These are phyloP conservation scores for Hanseniaspora nectarophila DNA, from an alignment of 805 yeast genomes.

Conservation along the genomic window DNA sequence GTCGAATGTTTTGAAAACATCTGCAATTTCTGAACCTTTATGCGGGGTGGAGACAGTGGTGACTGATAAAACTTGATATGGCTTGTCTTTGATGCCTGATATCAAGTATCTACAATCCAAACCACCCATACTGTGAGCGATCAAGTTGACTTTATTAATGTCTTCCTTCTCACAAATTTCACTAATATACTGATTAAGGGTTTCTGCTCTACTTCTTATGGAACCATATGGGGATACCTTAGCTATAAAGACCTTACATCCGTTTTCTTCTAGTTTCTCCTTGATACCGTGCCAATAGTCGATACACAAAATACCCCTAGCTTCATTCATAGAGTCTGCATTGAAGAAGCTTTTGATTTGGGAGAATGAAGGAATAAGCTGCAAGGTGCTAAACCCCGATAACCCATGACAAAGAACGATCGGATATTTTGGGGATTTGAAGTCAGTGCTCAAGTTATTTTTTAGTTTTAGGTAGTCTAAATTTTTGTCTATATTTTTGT, in stretches of 20 bases:
- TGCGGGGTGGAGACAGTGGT: conserved; percentile 88
- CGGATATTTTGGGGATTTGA: conserved; percentile 55
- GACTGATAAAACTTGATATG: conserved; percentile 54
- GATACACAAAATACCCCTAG: conserved; percentile 28
- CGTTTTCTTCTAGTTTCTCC: conserved; percentile 45
- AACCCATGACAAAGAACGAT: conserved; percentile 78
- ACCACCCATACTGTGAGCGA: conserved; percentile 94
- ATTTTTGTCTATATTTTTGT: neutral
- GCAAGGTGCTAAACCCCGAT: conserved; percentile 59
- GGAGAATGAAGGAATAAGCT: conserved; percentile 34
- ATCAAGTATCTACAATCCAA: conserved; percentile 71
- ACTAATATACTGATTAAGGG: conserved; percentile 41
- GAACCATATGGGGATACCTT: conserved; percentile 75
- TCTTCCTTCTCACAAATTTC: conserved; percentile 18
- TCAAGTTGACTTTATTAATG: conserved; percentile 49
- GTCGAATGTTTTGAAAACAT: conserved; percentile 30
- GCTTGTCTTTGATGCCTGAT: conserved; percentile 35
- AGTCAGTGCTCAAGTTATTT: conserved; percentile 25
- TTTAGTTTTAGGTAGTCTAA: neutral
- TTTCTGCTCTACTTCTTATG: conserved; percentile 54
- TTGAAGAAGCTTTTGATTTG: conserved; percentile 23
- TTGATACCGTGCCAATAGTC: conserved; percentile 79
- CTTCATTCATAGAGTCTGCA: conserved; percentile 20
- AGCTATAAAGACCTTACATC: conserved; percentile 59
- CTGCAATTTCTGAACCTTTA: conserved; percentile 74